Base-by-base conservation (phyloP, 2,329 filamentous ascomycete genomes). In the Botrytis medusae region DNA sequence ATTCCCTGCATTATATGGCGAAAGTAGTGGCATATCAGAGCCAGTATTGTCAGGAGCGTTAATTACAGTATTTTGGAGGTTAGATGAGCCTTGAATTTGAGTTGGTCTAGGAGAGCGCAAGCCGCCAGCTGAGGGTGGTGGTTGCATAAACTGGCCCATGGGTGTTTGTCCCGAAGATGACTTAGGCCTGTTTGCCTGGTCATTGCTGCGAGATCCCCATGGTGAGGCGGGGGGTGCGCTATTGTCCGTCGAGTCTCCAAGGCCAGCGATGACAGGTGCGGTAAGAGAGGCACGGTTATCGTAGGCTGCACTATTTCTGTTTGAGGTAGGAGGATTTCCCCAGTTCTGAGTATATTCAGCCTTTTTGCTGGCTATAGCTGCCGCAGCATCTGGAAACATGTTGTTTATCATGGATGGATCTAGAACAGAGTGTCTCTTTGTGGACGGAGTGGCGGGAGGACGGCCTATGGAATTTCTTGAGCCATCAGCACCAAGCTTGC, bases 321-420 rank as follows among this genome's bases (percentile, higher is more conserved):
- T 97, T 34, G 96, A 98, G 0, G 93, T 90, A 5, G 95, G 94
- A 34, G 92, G 91, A 76, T 95, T 94, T 74, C 95, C 96, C 6
- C 95, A 97, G 82, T 97, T 93, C 82, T 98, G 95, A 29, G 95
- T 97, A 81, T 97, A 98, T 82, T 98, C 97, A 74, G 95, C 95
- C 85, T 98, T 98, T 83, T 99, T 95, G 75, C 96, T 97, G 40
- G 95, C 95, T 82, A 99, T 98, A n/a, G 96, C 96, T 60, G 95
- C 95, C 22, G 96, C 96, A 62, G 96, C 96, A 85, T 99, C 96
- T 10, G 96, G 96, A 82, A 99, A 99, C 96, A 99, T 98, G 79
- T 94, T 94, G 83, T 97, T 97, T 83, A 99, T 98, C 37, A 94
- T 97, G 46, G 92, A 94, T 8, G 93, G 88, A 81, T 98, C 95